These are phyloP conservation scores for Rhododendron henanense DNA, from an alignment of 148 eudicot species.

Conservation along the genomic window DNA sequence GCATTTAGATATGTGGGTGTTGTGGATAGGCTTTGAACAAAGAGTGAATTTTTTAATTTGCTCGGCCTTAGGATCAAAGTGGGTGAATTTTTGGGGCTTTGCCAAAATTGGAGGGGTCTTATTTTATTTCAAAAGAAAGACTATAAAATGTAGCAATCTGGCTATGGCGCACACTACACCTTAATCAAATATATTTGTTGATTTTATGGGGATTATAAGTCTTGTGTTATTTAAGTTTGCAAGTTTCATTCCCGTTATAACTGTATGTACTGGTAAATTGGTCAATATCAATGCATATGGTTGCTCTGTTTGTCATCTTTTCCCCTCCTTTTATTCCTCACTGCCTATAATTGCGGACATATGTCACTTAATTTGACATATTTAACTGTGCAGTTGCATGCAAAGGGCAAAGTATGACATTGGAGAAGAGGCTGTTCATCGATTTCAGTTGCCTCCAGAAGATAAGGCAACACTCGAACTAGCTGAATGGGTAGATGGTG, in stretches of 20 bases:
- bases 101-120: neutral
- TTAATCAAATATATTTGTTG: neutral
- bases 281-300: neutral
- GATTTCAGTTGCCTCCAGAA: conserved; percentile 89
- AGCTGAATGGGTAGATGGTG: conserved; percentile 93
- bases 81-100: neutral
- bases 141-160: neutral
- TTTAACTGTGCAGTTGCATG: conserved; percentile 70
- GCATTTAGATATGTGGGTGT: neutral
- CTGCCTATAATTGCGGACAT: neutral
- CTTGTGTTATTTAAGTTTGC: neutral
- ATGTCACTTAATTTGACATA: conserved; percentile 8
- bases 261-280: neutral
- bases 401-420: conserved; percentile 89
- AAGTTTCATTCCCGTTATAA: neutral
- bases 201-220: neutral
- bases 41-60: neutral
- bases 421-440: conserved; percentile 94
- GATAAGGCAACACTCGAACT: conserved; percentile 92
- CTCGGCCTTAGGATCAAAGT: neutral
- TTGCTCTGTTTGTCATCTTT: neutral
- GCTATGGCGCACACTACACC: neutral
- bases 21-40: neutral
- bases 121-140: neutral
- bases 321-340: neutral